Conservation (phyloP, 1,139 yeast genomes). For the Debaryomyces sp. region DNA sequence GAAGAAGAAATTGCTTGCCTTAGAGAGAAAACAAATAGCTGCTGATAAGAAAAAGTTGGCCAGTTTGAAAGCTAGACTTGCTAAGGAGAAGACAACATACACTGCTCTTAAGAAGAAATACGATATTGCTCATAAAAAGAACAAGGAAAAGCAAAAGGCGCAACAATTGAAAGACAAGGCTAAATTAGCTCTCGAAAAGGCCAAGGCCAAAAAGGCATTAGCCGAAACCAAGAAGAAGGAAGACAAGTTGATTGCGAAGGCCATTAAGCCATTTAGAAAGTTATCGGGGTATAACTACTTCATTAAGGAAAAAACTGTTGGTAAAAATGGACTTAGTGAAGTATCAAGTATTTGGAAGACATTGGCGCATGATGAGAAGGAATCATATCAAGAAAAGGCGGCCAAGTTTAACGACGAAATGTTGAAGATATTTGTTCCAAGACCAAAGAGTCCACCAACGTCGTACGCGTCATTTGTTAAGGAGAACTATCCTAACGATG, state of each 20-base stretch:
- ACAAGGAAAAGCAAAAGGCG: constrained; percentile 17
- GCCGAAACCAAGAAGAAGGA: constrained; percentile 18
- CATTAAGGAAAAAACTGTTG: constrained; percentile 19
- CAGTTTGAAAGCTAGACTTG: constrained; percentile 20
- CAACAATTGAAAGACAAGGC: constrained; percentile 15
- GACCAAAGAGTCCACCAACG: constrained; percentile 36
- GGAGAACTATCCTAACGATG: constrained; percentile 29
- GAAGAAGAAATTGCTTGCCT: constrained; percentile 11
- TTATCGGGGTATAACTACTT: constrained; percentile 33
- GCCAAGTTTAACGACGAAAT: constrained; percentile 31
- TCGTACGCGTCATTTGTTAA: constrained; percentile 36
- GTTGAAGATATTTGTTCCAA: constrained; percentile 30
- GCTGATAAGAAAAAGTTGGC: constrained; percentile 15
- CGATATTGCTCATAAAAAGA: constrained; percentile 19
- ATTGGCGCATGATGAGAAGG: constrained; percentile 31
- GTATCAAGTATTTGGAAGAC: constrained; percentile 25
- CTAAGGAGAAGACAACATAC: constrained; percentile 27
- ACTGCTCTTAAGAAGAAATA: constrained; percentile 23
- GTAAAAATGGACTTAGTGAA: constrained; percentile 17
- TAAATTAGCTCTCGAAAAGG: constrained; percentile 16
- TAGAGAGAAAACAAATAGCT: constrained; percentile 12
- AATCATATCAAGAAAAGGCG: constrained; percentile 25
- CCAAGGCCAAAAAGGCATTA: constrained; percentile 15
- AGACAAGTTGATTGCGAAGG: constrained; percentile 24
- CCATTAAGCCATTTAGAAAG: constrained; percentile 30